Evolutionary conservation across 2,329 filamentous ascomycete genomes (phyloP), one percentile per base, ranked within the genome.

Genomic region (Septoria linicola): DNA sequence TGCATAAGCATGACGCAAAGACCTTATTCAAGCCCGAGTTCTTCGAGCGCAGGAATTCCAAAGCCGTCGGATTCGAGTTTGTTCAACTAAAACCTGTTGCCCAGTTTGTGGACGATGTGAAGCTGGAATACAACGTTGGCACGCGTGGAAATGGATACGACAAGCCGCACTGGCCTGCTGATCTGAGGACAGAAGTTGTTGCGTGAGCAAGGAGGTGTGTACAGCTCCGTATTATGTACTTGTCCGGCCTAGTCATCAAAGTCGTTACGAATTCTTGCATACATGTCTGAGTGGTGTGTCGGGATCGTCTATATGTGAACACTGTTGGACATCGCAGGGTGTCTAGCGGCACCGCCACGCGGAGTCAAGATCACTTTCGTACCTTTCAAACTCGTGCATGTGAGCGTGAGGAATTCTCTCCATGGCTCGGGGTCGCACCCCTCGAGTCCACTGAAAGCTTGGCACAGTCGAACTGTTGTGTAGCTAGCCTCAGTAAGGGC

Each of bases 401-500:
- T 67, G 42, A 68, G 40, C 13, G 59, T 61, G 25, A 67, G 39
- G 13, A 40, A 37, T 52, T 67, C 65, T 8, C 11, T 50, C 69
- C 68, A 70, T 2, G 59, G 59, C 11, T 61, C 50, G 1, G 51
- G 17, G 48, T 69, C 68, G 20, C 62, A 51, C 32, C 62, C 64
- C 47, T 68, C 63, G 36, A 72, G 62, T 2, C 34, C 56, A 8
- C 83, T 81, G 65, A 86, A 93, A 19, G 78, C 76, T 73, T 92
- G 88, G 64, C 91, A 80, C 58, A 92, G 64, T 37, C 88, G 75
- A 21, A 84, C 83, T 54, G 89, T 76, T 8, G 86, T 83, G 66
- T 91, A 91, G 23, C 74, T 74, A 74, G 87, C 87, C 74, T 91
- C 86, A 0, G 86, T 89, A 40, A 91, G 71, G 11, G 88, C 88